Conservation (phyloP, 73 alveolate species). For the Stentor roeselii region DNA sequence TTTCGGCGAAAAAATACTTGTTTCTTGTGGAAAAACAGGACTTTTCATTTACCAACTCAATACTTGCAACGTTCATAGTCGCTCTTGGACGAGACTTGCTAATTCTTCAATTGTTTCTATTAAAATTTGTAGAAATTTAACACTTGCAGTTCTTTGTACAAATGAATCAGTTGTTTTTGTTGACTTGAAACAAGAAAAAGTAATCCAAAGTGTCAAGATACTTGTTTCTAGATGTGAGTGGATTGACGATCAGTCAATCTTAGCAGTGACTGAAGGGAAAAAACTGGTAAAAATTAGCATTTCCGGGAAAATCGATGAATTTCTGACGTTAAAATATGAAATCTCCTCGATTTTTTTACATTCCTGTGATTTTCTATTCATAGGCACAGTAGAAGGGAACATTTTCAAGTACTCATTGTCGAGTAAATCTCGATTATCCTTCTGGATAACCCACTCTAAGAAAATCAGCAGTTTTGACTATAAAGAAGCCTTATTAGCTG, state of each 20-base stretch:
- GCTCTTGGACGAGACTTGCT: no score
- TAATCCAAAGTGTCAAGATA: neutral
- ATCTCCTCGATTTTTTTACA: neutral
- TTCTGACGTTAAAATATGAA: neutral
- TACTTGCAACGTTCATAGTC: neutral
- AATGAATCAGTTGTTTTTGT: neutral
- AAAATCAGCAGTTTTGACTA: neutral
- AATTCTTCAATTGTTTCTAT: no score
- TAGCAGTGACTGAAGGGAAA: no score
- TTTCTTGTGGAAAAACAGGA: neutral
- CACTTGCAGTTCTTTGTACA: neutral
- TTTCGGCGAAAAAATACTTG: neutral
- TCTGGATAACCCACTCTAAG: neutral
- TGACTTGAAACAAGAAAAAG: neutral
- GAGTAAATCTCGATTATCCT: neutral
- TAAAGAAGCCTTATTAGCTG: neutral
- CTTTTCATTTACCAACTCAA: neutral
- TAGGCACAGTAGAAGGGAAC: slow-evolving; percentile 19
- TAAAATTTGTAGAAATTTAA: no score
- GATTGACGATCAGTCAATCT: no score
- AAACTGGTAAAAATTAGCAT: neutral
- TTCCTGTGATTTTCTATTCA: neutral
- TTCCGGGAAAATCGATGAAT: neutral
- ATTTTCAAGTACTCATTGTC: neutral
- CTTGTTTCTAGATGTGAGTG: neutral